Conservation (phyloP, 805 yeast genomes). For the Hanseniaspora mollemarum region DNA sequence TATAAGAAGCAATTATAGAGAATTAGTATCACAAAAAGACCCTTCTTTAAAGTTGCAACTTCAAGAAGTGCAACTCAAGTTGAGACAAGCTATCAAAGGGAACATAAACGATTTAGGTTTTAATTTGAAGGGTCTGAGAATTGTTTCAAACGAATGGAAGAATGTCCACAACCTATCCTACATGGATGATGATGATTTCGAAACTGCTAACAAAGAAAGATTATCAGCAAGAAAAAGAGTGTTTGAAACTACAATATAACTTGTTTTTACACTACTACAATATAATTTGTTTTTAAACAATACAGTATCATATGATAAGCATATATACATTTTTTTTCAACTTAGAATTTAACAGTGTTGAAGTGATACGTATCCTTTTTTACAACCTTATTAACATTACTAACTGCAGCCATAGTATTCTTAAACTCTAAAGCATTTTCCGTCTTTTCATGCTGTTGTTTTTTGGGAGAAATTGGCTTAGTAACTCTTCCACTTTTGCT, state of each 20-base stretch:
- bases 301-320: too few species aligned
- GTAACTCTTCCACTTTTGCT: conserved; percentile 3
- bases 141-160: conserved; percentile 67
- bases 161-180: conserved; percentile 61
- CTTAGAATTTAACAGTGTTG: background rate
- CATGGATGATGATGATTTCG: conserved; percentile 45
- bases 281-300: too few species aligned
- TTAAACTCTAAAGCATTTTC: conserved; percentile 10
- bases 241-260: conserved; percentile 41
- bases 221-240: conserved; percentile 59
- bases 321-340: background rate
- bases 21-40: conserved; percentile 60
- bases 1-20: conserved; percentile 62
- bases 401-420: background rate
- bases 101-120: conserved; percentile 59
- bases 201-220: conserved; percentile 43
- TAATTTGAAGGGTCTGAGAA: conserved; percentile 73
- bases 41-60: conserved; percentile 53
- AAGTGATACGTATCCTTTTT: conserved; percentile 5
- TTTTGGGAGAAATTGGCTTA: conserved; percentile 12
- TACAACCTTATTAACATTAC: background rate
- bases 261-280: background rate
- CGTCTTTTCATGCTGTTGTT: conserved; percentile 7
- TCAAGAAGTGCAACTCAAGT: conserved; percentile 46
- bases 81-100: conserved; percentile 44